Base-by-base conservation (phyloP, 108 stramenopile species). In the Fragilariopsis cylindrus region DNA sequence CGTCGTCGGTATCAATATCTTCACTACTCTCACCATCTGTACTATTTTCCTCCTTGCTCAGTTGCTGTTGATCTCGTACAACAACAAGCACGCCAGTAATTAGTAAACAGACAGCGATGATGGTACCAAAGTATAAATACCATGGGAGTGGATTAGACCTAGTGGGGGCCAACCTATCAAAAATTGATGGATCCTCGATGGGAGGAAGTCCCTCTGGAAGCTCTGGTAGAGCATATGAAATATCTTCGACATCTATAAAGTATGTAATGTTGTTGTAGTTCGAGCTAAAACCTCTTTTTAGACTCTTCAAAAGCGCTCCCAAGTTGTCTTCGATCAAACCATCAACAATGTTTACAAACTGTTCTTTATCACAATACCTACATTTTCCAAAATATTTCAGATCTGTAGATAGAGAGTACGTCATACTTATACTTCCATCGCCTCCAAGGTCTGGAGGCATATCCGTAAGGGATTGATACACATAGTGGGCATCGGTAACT, bases 111-210 rank as follows among this genome's bases (percentile, higher is more conserved):
- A 56, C 57, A 4, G 65, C 71, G 3, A 75, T 11, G 15, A 41
- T 39, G 15, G 70, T 15, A 40, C 69, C 78, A 53, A 79, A 69
- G 58, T 60, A 79, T 18, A 79, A 53, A 60, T 53, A 73, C 78
- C 78, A 79, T 43, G 78, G 78, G 15, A 65, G 67, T 13, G 52
- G 47, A 4, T 46, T 62, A 2, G 53, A 45, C 16, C 56, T 68
- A 21, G 40, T 16, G 41, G 72, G 58, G 18, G 78, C 49, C 4
- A 13, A 47, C 9, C 41, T 41, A 54, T 78, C 77, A 55, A 60
- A 65, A 39, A 78, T 49, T 5, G 72, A 78, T 39, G 2, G 47
- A 55, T 80, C 73, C 12, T 47, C 60, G 8, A 62, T 39, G 8
- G 74, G 62, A 13, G 66, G 60, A 50, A 80, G 79, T 12, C 39